Evolutionary conservation across 345 rosid genomes (phyloP), one percentile per base, ranked within the genome.

Genomic region (Salix exigua): DNA sequence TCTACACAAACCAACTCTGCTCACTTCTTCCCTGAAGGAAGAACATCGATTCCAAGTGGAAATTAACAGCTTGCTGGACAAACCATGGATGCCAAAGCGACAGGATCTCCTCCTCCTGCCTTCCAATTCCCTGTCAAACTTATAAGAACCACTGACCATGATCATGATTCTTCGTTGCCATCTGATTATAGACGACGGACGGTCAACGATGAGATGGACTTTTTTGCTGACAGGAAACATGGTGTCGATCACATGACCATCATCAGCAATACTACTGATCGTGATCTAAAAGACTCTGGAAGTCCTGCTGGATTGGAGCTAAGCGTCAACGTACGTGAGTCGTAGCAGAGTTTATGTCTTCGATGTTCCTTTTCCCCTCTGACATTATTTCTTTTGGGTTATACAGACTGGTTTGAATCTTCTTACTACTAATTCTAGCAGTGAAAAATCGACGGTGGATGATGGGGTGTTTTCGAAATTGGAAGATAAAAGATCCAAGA

Each of bases 361-460:
- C 1, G 9, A 13, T 11, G 23, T 70, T 72, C 3, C 4, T 13
- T 3, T 33, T 74, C 31, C 19, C 19, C 5, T 55, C 31, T 23
- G 16, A 58, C 70, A 14, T 4, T 26, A 50, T 55, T 40, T 1
- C 67, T 23, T 70, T 42, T 42, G 31, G 44, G 23, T 65, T 66
- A 33, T 42, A 21, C 78, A 91, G 95, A 91, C 95, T 37, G 92
- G 90, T 44, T 71, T 89, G 83, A 87, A 91, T 83, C 88, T 91
- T 72, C 85, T 89, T 40, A 89, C 88, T 18, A 81, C 88, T 0
- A 88, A 88, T 18, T 77, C 91, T 0, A 88, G 88, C 42, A 89
- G 92, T 38, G 95, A 91, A 53, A 90, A 87, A 74, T 91, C 92
- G 44, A 75, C 82, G 75, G 89, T 88, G 13, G 95, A 91, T 28